Evolutionary conservation across 2,329 filamentous ascomycete genomes (phyloP).

Genomic region (Claviceps pusilla): DNA sequence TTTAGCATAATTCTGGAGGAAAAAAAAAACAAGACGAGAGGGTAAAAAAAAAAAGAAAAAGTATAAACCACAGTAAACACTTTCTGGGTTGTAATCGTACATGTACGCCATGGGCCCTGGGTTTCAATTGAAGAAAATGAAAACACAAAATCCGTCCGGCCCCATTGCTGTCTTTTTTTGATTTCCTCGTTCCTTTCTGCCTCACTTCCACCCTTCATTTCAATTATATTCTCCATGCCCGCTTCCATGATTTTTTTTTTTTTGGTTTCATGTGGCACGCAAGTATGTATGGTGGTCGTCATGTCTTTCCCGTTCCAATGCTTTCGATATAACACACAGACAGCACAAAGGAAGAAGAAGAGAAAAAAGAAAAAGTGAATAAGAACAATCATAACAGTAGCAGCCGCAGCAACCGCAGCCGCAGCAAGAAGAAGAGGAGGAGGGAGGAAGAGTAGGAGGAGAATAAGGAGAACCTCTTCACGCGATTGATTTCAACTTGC

Average conservation of each 20-base stretch:
- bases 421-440: not conserved
- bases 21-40: slow-evolving; percentile 5
- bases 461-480: slow-evolving; percentile 2
- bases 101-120: slow-evolving; percentile 16
- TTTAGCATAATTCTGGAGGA: slow-evolving; percentile 18
- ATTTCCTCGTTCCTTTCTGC: slow-evolving; percentile 1
- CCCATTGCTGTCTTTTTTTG: slow-evolving; percentile 1
- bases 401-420: not conserved
- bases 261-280: slow-evolving; percentile 6
- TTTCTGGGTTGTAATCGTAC: slow-evolving; percentile 19
- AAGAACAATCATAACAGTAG: not conserved
- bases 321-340: slow-evolving; percentile 9
- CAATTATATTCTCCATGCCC: slow-evolving; percentile 3
- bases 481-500: not conserved
- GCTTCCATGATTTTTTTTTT: not conserved
- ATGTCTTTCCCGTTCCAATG: slow-evolving; percentile 15
- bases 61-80: slow-evolving; percentile 7
- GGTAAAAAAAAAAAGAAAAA: slow-evolving; percentile 9
- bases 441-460: not conserved
- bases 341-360: not conserved
- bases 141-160: slow-evolving; percentile 7
- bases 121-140: slow-evolving; percentile 3
- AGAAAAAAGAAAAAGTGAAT: not conserved
- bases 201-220: slow-evolving; percentile 5
- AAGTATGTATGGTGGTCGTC: slow-evolving; percentile 16